Conservation (phyloP, 1,139 yeast genomes). For the Suhomyces chickasaworum region DNA sequence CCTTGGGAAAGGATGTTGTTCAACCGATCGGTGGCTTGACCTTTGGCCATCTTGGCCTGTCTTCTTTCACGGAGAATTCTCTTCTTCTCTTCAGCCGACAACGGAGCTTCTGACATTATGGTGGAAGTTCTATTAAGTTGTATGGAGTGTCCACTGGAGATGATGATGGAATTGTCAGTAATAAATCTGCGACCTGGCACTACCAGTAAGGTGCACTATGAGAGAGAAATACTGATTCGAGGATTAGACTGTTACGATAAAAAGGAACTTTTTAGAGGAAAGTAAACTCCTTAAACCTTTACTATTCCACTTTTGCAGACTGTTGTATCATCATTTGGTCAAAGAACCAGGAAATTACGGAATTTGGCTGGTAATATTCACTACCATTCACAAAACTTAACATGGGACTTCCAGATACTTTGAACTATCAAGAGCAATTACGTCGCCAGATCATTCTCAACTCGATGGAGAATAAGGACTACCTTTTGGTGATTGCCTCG, state of each 20-base stretch:
- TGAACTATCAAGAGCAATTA: conserved; percentile 41
- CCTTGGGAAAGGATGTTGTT: conserved; percentile 49
- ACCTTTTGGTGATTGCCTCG: conserved; percentile 44
- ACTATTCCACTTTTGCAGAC: too few species aligned
- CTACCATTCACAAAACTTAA: background rate
- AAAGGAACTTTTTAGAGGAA: too few species aligned
- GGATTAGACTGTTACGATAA: too few species aligned
- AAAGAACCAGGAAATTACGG: background rate
- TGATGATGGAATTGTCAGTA: background rate
- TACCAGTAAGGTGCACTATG: background rate
- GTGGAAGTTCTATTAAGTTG: background rate
- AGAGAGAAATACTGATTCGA: background rate
- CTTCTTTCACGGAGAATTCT: conserved; percentile 65
- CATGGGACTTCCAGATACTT: conserved; percentile 3
- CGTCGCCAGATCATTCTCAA: conserved; percentile 43
- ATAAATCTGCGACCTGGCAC: conserved; percentile 3
- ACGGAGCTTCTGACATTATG: conserved; percentile 5
- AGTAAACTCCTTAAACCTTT: too few species aligned
- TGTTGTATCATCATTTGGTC: too few species aligned
- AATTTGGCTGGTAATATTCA: too few species aligned
- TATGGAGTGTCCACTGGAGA: background rate
- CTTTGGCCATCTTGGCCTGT: conserved; percentile 65
- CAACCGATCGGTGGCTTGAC: conserved; percentile 58
- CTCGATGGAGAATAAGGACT: conserved; percentile 47
- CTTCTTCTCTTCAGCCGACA: conserved; percentile 63